These are phyloP conservation scores for Penicillium nucicola DNA, from an alignment of 495 filamentous ascomycete genomes.

Conservation along the genomic window DNA sequence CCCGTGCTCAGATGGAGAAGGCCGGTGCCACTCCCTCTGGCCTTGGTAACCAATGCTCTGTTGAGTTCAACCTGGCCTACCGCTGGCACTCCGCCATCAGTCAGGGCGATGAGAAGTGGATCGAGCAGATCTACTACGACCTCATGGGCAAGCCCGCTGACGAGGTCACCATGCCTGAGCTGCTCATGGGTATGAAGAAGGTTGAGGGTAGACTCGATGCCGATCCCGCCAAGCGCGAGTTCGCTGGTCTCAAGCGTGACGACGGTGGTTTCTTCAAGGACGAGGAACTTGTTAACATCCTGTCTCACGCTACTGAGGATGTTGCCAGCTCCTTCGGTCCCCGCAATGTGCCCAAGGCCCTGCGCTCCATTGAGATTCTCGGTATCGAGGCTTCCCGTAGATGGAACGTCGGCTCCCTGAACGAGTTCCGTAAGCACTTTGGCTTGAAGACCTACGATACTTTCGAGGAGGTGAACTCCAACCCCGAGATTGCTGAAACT, in stretches of 20 bases:
- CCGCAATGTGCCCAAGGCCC: constrained; percentile 56
- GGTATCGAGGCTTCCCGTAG: constrained; percentile 59
- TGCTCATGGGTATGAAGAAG: constrained; percentile 50
- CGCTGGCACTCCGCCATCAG: constrained; percentile 68
- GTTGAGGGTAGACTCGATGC: constrained; percentile 47
- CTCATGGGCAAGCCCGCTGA: constrained; percentile 55
- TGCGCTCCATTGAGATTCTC: constrained; percentile 56
- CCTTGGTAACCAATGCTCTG: constrained; percentile 65
- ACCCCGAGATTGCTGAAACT: constrained; percentile 49
- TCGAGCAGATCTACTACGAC: constrained; percentile 52
- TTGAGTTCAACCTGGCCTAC: constrained; percentile 72
- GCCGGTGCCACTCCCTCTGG: constrained; percentile 61
- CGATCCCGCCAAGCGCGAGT: constrained; percentile 55
- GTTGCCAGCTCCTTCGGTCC: constrained; percentile 57
- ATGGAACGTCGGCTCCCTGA: constrained; percentile 59
- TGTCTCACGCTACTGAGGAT: constrained; percentile 58
- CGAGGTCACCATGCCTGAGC: constrained; percentile 49
- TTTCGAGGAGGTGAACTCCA: constrained; percentile 63
- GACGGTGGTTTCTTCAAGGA: constrained; percentile 58
- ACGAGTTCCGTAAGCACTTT: constrained; percentile 64
- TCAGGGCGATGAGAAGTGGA: constrained; percentile 64
- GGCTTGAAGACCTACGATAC: constrained; percentile 53
- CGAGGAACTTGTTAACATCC: constrained; percentile 58
- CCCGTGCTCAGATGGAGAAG: constrained; percentile 43
- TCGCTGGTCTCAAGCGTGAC: constrained; percentile 53